phyloP scores from a whole-genome alignment of 148 eudicot species.

The Oxyria digyna region DNA sequence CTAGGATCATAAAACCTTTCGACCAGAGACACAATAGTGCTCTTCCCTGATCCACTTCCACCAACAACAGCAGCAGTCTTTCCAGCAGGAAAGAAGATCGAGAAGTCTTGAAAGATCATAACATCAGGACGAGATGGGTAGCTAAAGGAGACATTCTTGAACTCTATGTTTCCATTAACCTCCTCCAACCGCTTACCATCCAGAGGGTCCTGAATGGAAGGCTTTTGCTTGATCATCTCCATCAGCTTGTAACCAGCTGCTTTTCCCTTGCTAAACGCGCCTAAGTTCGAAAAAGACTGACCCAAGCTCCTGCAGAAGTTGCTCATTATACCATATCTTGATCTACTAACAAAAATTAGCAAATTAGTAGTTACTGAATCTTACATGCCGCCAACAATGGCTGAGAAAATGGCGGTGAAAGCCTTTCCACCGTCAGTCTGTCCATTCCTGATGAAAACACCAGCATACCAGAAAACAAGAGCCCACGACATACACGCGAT shows the following conservation, averaged over 20 bases:
- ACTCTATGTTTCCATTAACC: slow-evolving; percentile 78
- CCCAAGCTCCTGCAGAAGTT: slow-evolving; percentile 82
- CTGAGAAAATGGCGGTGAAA: slow-evolving; percentile 96
- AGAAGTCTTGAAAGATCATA: slow-evolving; percentile 73
- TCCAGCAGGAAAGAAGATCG: slow-evolving; percentile 96
- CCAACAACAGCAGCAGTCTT: slow-evolving; percentile 97
- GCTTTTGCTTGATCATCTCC: slow-evolving; percentile 92
- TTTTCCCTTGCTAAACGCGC: slow-evolving; percentile 99
- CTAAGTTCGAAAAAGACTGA: slow-evolving; percentile 94
- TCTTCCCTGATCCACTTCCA: slow-evolving; percentile 98
- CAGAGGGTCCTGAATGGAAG: slow-evolving; percentile 55
- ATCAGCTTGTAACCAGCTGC: slow-evolving; percentile 90
- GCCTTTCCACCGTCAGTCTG: slow-evolving; percentile 99
- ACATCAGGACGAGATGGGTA: slow-evolving; percentile 99
- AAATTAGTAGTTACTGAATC: slow-evolving; percentile 10
- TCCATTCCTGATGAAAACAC: slow-evolving; percentile 93
- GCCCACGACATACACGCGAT: slow-evolving; percentile 99
- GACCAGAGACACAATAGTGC: slow-evolving; percentile 88
- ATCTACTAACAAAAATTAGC: background rate
- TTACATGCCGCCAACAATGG: slow-evolving; percentile 99
- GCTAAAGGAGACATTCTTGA: slow-evolving; percentile 80
- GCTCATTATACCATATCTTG: background rate
- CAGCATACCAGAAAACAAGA: slow-evolving; percentile 98
- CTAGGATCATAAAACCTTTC: slow-evolving; percentile 97
- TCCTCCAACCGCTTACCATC: slow-evolving; percentile 77